These are phyloP conservation scores for Xerocomus spinulosus DNA, from an alignment of 768 basidiomycete genomes.

Conservation along the genomic window DNA sequence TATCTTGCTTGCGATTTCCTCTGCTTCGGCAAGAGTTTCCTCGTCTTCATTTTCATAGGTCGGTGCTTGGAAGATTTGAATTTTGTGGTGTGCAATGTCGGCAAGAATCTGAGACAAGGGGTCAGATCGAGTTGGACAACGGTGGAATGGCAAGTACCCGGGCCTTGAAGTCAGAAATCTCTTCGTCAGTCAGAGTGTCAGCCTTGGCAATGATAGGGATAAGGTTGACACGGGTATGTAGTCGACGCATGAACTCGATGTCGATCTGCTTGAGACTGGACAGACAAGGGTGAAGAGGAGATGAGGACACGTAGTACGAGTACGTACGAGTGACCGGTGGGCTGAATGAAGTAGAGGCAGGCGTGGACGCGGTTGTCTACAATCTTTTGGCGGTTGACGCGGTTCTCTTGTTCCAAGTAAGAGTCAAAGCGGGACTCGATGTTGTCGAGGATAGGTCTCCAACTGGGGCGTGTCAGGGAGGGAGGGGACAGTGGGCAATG, in stretches of 20 bases:
- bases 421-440: slow-evolving; percentile 97
- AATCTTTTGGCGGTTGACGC: slow-evolving; percentile 91
- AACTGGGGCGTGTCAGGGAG: slow-evolving; percentile 47
- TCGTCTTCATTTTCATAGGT: slow-evolving; percentile 98
- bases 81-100: slow-evolving; percentile 93
- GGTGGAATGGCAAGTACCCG: slow-evolving; percentile 49
- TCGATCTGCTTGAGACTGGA: slow-evolving; percentile 92
- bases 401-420: slow-evolving; percentile 97
- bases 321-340: slow-evolving; percentile 93
- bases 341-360: slow-evolving; percentile 98
- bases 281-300: background rate
- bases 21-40: slow-evolving; percentile 94
- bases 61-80: slow-evolving; percentile 97
- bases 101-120: slow-evolving; percentile 62
- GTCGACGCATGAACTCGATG: slow-evolving; percentile 97
- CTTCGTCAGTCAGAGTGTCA: slow-evolving; percentile 96
- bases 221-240: slow-evolving; percentile 96
- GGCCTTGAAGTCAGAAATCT: slow-evolving; percentile 88
- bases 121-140: background rate
- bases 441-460: slow-evolving; percentile 98
- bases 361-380: slow-evolving; percentile 98
- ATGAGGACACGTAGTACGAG: background rate
- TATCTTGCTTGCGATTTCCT: slow-evolving; percentile 97
- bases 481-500: slow-evolving; percentile 10
- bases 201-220: slow-evolving; percentile 99